A percentile compares a stretch with the other conserved stretches of the same genome.
phyloP scores from a whole-genome alignment of 768 basidiomycete genomes.

The Astraeus odoratus region DNA sequence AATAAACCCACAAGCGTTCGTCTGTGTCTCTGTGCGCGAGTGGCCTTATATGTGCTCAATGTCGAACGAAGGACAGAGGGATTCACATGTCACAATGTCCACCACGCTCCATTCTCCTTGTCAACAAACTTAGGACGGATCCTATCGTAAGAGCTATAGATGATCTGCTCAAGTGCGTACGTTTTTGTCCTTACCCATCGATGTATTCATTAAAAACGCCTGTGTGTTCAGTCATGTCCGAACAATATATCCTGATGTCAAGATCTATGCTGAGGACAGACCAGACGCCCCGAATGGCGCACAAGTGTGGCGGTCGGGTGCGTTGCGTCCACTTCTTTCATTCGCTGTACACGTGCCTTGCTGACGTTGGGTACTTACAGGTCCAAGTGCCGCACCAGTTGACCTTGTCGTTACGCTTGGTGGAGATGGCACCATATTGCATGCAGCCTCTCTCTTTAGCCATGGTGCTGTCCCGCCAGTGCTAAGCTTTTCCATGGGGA shows the following conservation, averaged over 20 bases:
- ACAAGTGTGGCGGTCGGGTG: conserved; percentile 61
- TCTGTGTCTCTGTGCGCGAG: not conserved
- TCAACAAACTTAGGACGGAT: conserved; percentile 75
- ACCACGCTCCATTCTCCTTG: conserved; percentile 63
- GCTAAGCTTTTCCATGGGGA: conserved; percentile 61
- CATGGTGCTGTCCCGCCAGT: conserved; percentile 89
- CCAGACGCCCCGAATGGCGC: conserved; percentile 58
- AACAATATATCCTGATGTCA: conserved; percentile 49
- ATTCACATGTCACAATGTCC: conserved; percentile 15
- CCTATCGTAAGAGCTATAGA: conserved; percentile 73
- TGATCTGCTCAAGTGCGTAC: conserved; percentile 58
- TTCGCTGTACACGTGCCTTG: conserved; percentile 1
- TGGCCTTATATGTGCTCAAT: not conserved
- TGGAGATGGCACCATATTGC: conserved; percentile 92
- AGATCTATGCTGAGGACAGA: conserved; percentile 62
- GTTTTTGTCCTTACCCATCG: not conserved
- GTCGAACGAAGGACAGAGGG: not conserved
- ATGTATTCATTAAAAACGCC: conserved; percentile 4
- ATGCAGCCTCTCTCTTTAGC: conserved; percentile 87
- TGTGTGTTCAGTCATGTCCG: conserved; percentile 46
- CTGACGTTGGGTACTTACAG: conserved; percentile 16
- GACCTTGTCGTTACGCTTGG: conserved; percentile 88
- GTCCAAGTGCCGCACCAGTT: conserved; percentile 52
- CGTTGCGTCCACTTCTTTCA: conserved; percentile 10
- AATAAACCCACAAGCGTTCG: not conserved